A percentile compares a stretch with the other conserved stretches of the same genome.
phyloP scores from a whole-genome alignment of 2,329 filamentous ascomycete genomes.

The Geosmithia putterillii region DNA sequence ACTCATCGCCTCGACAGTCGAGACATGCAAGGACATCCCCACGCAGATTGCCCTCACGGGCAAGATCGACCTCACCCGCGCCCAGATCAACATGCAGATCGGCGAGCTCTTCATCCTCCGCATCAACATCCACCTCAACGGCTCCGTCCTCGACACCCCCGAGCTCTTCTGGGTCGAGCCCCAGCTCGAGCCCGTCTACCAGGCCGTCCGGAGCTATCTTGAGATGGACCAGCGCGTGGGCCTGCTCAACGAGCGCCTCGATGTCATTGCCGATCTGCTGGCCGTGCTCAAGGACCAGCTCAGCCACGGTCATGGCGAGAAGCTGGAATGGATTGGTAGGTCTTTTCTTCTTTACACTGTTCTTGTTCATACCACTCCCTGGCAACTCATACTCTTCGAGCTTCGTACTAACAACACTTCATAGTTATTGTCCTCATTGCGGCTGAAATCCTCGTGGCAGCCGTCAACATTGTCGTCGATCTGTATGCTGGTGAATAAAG shows the following conservation, averaged over 20 bases:
- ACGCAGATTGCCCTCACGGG: conserved; percentile 87
- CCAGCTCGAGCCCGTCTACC: conserved; percentile 90
- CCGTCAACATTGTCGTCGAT: conserved; percentile 91
- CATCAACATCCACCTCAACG: conserved; percentile 97
- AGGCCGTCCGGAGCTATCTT: conserved; percentile 86
- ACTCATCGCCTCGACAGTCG: conserved; percentile 84
- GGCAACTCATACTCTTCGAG: background rate
- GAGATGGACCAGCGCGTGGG: conserved; percentile 96
- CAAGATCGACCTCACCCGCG: conserved; percentile 76
- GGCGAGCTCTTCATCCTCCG: conserved; percentile 95
- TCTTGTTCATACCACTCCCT: background rate
- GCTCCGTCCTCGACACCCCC: conserved; percentile 88
- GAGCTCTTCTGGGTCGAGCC: conserved; percentile 98
- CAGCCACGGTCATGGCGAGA: conserved; percentile 83
- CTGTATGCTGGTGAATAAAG: conserved; percentile 47
- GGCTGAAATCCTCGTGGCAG: conserved; percentile 85
- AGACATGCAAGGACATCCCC: conserved; percentile 85
- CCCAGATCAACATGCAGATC: conserved; percentile 98
- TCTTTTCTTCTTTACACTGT: conserved; percentile 8
- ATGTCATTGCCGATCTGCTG: conserved; percentile 82
- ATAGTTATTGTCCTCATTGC: conserved; percentile 89
- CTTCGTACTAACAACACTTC: conserved; percentile 4
- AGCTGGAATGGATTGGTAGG: conserved; percentile 79
- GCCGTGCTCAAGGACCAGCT: conserved; percentile 87
- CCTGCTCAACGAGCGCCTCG: conserved; percentile 76